Evolutionary conservation across 805 yeast species (phyloP), one percentile per base, ranked within the genome.

Genomic region (Nematodospora valgi): DNA sequence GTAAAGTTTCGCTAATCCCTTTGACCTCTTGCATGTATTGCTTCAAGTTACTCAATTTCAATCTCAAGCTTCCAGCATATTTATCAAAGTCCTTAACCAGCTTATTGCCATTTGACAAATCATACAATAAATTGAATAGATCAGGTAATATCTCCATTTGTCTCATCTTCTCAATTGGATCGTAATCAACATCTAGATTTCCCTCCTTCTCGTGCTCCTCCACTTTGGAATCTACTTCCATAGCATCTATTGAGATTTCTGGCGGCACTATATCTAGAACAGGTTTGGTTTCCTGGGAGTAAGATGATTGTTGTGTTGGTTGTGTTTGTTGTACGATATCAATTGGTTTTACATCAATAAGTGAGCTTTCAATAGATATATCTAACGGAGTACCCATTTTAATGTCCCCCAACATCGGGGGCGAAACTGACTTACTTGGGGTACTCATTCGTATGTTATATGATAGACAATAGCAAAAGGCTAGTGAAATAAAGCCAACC

Each of bases 11-110:
- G 18, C 60, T 51, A 16, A 66, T 62, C 3, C 69, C 70, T 7
- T 64, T 65, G 8, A 67, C 52, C 27, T 58, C 59, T 37, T 52
- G 61, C n/a, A 66, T 46, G 24, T 43, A 41, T 46, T 51, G 59
- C 26, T 51, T 51, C 7, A 64, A 39, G 17, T 47, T 55, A 33
- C 47, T 45, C 28, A 65, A 39, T 43, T 64, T 62, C 41, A 65
- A 54, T 29, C 71, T 54, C 28, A 63, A 50, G 28, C 60, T 54
- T 10, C 72, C 72, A 5, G 64, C 57, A 35, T 62, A 55, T 46
- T 63, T 65, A 39, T 64, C 69, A 39, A 67, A 64, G 39, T 67
- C 71, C 37, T 64, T 62, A 6, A 18, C 35, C 57, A 56, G 64
- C 12, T 62, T 40, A 15, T 45, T 51, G n/a, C 69, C 71, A 7